Base-by-base conservation (phyloP, 1,284 basidiomycete species). In the Fomitiporia mediterranea region DNA sequence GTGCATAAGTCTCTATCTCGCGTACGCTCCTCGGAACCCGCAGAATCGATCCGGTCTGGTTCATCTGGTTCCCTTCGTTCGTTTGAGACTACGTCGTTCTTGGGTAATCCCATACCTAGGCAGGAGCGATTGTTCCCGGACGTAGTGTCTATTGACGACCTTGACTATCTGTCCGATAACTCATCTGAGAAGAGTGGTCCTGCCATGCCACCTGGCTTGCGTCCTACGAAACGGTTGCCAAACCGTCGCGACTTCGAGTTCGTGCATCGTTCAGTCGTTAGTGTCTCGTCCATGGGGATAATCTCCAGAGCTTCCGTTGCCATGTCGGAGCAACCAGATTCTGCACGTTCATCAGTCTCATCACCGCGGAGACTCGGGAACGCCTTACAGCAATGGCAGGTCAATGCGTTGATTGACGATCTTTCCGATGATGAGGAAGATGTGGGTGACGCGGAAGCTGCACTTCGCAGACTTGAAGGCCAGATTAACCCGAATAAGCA, bases 171-270 rank as follows among this genome's bases (percentile, higher is more conserved):
- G 13, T 88, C 87, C 2, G 87, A 90, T 65, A 76, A 81, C 4
- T 86, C 86, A 5, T 86, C 84, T 1, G 69, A 72, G 51, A 30
- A 65, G 8, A 67, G 67, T 40, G 67, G 66, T 19, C 70, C 72
- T 40, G 51, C 70, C 23, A 62, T 64, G 9, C 79, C 80, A 1
- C 78, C 81, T 15, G 85, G 86, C 9, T 67, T 86, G 49, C 81
- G 78, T 60, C 69, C 74, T 8, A 70, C 76, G 39, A 76, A 82
- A 25, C 81, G 81, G 58, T 70, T 90, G 35, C 87, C 88, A 0
- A 75, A 82, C 38, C 79, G 87, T 2, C 80, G 85, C 17, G 86
- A 89, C 59, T 88, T 91, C 60, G 86, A 90, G 67, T 89, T 90
- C 63, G 79, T 89, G 19, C 76, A 81, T 8, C 72, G 81, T 28